Base-by-base conservation (phyloP, 768 basidiomycete genomes). In the Boletus pseudo-olivaceus region DNA sequence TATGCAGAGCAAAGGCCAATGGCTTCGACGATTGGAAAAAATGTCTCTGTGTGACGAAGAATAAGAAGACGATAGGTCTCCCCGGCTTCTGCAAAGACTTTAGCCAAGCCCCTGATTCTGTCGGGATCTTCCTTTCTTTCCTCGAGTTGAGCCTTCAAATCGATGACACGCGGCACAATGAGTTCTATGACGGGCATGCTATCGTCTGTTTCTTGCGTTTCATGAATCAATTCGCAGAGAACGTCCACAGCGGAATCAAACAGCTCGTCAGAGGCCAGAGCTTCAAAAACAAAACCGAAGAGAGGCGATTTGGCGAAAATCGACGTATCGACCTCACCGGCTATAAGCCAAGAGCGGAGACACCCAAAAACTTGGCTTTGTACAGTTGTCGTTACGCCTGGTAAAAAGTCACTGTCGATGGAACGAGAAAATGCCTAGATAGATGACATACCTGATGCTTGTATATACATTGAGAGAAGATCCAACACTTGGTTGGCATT, bases 181-280 rank as follows among this genome's bases (percentile, higher is more conserved):
- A 86, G 76, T 65, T 97, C 81, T 62, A 98, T 94, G 59, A 90
- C 83, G 20, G 82, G 72, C 84, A 95, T 90, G 66, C 93, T 94
- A 30, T 98, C 96, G 56, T 96, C 89, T 30, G 97, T 81, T 71
- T 99, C 97, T 72, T 98, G 95, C 0, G 97, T 98, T 70, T 99
- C 97, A 71, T 98, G 97, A 50, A 98, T 93, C 62, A 98, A 74
- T 67, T 97, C 93, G 70, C 92, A 95, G 54, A 98, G 79, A 34
- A 91, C 87, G 55, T 97, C 90, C 37, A 95, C 92, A 2, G 93
- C 95, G 7, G 87, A 71, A 62, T 99, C 97, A 67, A 98, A 98
- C n/a, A 98, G 79, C 41, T 84, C 82, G 17, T 95, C 90, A 4
- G 86, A 87, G 4, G 78, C 77, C 30, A 98, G 79, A 4, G 95